Evolutionary conservation across 768 basidiomycete species (phyloP), one percentile per base, ranked within the genome.

Genomic region (Mycena alexandri): DNA sequence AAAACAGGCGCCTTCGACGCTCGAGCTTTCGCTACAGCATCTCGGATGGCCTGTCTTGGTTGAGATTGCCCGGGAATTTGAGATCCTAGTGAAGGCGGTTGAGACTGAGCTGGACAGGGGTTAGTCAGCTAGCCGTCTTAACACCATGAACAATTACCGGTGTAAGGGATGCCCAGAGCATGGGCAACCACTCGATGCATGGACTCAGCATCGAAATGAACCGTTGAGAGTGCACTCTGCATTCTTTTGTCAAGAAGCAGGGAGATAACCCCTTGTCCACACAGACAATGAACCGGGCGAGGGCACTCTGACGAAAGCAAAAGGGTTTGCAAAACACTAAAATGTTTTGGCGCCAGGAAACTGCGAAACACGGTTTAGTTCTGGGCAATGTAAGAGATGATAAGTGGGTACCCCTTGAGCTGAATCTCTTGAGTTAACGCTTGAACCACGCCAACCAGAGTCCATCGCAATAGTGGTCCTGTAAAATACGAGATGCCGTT

Each of bases 401-500:
- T 9, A 6, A 46, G 53, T 34, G 10, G 33, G 71, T 71, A 92
- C 92, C 81, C 81, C 66, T 78, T 83, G 36, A 83, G 81, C 60
- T 87, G 83, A 43, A 93, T 83, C 56, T 94, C 91, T 64, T 79
- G 82, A 29, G 89, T 75, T 61, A 94, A 81, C 1, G 84, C 86
- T 74, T 86, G 86, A 60, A 93, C 82, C 13, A 94, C 88, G 3
- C 92, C 91, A 3, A 90, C 89, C 7, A 94, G 83, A 0, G 93
- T 93, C 93, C 93, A 95, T 68, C 87, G 89, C 44, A 95, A 82
- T 21, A 94, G 79, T 0, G 89, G 87, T 6, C 88, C 87, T 22
- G 89, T 85, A 72, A 94, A 94, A 76, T 92, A 94, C 7, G 90
- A 89, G 41, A 93, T 83, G 1, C 93, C 93, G 68, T 91, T 94